Conservation (phyloP, 345 rosid species). For the Murraya paniculata region DNA sequence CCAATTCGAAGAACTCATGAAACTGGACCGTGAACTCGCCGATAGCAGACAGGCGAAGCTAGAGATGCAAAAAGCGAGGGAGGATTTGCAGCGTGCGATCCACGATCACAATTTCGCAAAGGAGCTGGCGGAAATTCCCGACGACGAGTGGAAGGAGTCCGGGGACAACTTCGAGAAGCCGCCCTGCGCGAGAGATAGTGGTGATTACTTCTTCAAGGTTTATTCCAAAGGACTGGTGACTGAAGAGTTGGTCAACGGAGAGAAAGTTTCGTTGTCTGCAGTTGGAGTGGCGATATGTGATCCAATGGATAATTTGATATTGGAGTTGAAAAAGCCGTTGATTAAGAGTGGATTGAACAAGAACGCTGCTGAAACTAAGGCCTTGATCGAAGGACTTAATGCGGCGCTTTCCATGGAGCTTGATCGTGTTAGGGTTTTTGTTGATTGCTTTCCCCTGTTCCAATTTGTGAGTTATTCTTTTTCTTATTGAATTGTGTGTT, state of each 20-base stretch:
- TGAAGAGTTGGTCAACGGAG: conserved; percentile 40
- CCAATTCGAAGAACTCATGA: conserved; percentile 32
- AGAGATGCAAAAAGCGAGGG: conserved; percentile 28
- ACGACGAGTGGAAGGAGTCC: conserved; percentile 47
- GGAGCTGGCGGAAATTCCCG: conserved; percentile 47
- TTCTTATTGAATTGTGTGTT: background rate
- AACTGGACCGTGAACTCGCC: conserved; percentile 25
- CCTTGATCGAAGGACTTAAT: conserved; percentile 59
- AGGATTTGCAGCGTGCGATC: conserved; percentile 55
- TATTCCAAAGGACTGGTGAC: conserved; percentile 39
- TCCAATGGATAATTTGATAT: conserved; percentile 36
- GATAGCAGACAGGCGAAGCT: conserved; percentile 24
- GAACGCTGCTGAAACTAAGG: conserved; percentile 41
- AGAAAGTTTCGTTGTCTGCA: conserved; percentile 34
- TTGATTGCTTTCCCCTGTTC: conserved; percentile 38
- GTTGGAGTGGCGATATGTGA: conserved; percentile 59
- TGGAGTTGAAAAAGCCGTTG: conserved; percentile 38
- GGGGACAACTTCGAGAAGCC: conserved; percentile 55
- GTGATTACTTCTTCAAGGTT: conserved; percentile 19
- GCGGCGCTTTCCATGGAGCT: conserved; percentile 61
- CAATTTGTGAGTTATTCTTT: conserved; percentile 50
- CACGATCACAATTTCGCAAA: conserved; percentile 59
- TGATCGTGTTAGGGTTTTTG: conserved; percentile 35
- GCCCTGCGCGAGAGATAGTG: conserved; percentile 23
- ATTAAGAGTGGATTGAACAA: conserved; percentile 26